These are phyloP conservation scores for Fusarium sp. DNA, from an alignment of 2,329 filamentous ascomycete genomes.

Conservation along the genomic window DNA sequence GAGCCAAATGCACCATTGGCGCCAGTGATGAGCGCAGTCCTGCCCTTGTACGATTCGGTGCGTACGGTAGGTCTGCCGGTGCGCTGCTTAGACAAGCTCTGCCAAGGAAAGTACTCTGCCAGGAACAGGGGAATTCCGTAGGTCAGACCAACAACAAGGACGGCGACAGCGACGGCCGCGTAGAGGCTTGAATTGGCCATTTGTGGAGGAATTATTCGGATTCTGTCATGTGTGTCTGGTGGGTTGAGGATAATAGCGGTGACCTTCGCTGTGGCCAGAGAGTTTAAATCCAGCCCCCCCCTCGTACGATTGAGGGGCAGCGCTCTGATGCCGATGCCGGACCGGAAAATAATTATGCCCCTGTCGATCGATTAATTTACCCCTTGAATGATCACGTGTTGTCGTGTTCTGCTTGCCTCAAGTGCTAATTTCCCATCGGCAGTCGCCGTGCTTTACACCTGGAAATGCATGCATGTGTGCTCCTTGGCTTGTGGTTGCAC, in stretches of 20 bases:
- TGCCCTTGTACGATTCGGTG: conserved; percentile 55
- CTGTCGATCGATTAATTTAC: conserved; percentile 21
- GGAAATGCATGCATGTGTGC: too few relatives aligned
- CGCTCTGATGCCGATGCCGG: conserved; percentile 13
- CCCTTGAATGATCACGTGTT: too few relatives aligned
- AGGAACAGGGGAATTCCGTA: conserved; percentile 52
- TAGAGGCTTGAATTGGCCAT: conserved; percentile 37
- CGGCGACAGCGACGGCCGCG: conserved; percentile 24
- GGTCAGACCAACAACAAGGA: conserved; percentile 43
- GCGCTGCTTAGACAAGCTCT: conserved; percentile 52
- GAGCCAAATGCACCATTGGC: conserved; percentile 57
- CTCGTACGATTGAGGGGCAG: conserved; percentile 43
- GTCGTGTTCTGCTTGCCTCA: too few relatives aligned
- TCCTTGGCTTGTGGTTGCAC: too few relatives aligned
- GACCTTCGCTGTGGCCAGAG: conserved; percentile 7
- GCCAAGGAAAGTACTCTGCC: conserved; percentile 56
- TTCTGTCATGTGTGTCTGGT: background rate
- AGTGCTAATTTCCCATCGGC: too few relatives aligned
- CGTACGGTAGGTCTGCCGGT: conserved; percentile 52
- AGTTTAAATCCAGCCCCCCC: conserved; percentile 13
- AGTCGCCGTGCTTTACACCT: too few relatives aligned
- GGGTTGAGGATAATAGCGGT: conserved; percentile 4
- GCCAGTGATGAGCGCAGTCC: conserved; percentile 55
- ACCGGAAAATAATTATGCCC: conserved; percentile 42
- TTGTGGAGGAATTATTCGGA: background rate